Evolutionary conservation across 306 rosid species (phyloP).

Genomic region (Prunus padus): DNA sequence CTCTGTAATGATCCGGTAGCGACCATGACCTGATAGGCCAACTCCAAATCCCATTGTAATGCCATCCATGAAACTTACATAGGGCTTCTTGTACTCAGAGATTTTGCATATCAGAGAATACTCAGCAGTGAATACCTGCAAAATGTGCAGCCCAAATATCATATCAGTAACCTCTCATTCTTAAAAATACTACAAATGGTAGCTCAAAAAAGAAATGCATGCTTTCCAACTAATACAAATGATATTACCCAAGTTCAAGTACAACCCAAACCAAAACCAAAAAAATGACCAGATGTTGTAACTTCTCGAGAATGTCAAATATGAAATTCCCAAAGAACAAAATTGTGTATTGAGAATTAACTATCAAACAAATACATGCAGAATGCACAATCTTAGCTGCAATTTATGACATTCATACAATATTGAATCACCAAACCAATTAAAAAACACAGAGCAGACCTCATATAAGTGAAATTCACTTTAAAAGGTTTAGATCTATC

Average conservation of each 20-base stretch:
- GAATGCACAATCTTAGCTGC: neutral
- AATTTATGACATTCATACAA: neutral
- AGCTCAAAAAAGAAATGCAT: neutral
- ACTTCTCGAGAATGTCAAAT: neutral
- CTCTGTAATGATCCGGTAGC: slow-evolving; percentile 88
- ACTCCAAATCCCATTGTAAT: slow-evolving; percentile 97
- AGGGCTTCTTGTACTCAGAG: slow-evolving; percentile 84
- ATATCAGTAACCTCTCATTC: slow-evolving; percentile 25
- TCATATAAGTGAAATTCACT: neutral
- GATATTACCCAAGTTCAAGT: neutral
- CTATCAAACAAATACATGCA: neutral
- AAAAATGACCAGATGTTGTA: neutral
- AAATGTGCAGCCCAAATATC: slow-evolving; percentile 19
- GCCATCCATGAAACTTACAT: slow-evolving; percentile 94
- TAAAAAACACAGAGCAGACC: neutral
- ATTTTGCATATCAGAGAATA: slow-evolving; percentile 94
- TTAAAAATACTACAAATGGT: slow-evolving; percentile 15
- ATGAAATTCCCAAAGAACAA: neutral
- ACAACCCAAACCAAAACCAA: neutral
- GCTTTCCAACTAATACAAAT: neutral
- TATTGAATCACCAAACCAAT: neutral
- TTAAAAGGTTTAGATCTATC: neutral
- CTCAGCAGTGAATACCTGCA: slow-evolving; percentile 91
- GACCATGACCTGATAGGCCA: slow-evolving; percentile 96
- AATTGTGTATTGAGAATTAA: neutral